phyloP scores from a whole-genome alignment of 176 grass and related monocot species.

The Pharus latifolius region DNA sequence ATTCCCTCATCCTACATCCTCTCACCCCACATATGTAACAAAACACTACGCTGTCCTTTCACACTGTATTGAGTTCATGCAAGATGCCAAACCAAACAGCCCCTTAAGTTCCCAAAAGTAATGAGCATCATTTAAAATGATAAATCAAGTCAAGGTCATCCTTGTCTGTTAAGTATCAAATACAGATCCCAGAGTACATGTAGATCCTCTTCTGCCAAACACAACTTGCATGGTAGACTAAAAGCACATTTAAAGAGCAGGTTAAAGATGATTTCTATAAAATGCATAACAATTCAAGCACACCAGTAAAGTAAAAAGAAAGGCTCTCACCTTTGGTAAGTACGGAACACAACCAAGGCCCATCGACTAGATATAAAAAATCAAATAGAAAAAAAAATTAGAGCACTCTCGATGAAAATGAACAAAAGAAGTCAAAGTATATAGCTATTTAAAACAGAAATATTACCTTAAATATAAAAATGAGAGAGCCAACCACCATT shows the following conservation, averaged over 20 bases:
- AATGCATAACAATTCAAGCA: not conserved
- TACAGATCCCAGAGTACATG: not conserved
- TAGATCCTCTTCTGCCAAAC: not conserved
- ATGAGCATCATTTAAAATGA: not conserved
- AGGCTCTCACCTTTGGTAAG: constrained; percentile 78
- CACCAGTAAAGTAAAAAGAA: not conserved
- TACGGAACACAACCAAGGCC: constrained; percentile 97
- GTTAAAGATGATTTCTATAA: not conserved
- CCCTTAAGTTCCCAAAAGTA: constrained; percentile 3
- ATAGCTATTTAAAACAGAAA: constrained; percentile 8
- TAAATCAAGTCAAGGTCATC: constrained; percentile 7
- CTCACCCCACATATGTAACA: too few relatives aligned
- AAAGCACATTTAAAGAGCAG: not conserved
- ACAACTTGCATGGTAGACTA: not conserved
- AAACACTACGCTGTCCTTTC: too few relatives aligned
- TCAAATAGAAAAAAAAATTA: constrained; percentile 25
- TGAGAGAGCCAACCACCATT: constrained; percentile 85
- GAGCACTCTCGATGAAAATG: constrained; percentile 7
- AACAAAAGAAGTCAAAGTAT: constrained; percentile 7
- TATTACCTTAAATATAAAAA: constrained; percentile 96
- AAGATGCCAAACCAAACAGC: too few relatives aligned
- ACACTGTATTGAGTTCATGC: too few relatives aligned
- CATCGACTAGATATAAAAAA: constrained; percentile 65
- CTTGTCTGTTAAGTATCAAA: not conserved
- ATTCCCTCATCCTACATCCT: too few relatives aligned